Conservation (phyloP, 2,329 filamentous ascomycete species). For the Immersiporthe knoxdaviesiana region DNA sequence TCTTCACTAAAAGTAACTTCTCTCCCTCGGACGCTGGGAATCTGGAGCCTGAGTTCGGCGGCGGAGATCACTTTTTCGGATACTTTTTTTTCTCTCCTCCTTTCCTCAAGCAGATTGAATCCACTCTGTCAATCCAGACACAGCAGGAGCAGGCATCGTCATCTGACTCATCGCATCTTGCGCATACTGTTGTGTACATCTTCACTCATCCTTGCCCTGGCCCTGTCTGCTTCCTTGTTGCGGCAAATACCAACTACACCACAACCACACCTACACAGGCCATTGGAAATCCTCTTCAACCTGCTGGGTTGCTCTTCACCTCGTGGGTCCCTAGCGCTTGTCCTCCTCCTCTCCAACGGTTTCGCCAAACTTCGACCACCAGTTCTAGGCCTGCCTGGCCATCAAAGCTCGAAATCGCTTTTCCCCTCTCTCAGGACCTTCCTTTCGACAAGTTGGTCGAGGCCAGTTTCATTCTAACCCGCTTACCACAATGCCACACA, state of each 20-base stretch:
- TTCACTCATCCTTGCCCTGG: neutral
- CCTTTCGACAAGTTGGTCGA: neutral
- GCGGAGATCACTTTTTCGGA: neutral
- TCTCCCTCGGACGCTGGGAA: neutral
- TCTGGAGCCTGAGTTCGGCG: neutral
- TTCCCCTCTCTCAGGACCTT: neutral
- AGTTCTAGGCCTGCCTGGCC: neutral
- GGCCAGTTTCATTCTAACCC: neutral
- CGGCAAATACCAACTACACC: neutral
- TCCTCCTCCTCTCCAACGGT: neutral
- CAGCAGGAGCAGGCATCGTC: neutral
- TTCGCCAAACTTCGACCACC: neutral
- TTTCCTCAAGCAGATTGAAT: neutral
- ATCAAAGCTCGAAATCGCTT: neutral
- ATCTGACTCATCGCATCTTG: neutral
- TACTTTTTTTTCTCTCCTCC: neutral
- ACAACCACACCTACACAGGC: neutral
- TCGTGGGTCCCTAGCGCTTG: neutral
- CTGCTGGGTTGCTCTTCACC: neutral
- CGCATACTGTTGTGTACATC: neutral
- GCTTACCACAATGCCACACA: constrained; percentile 46
- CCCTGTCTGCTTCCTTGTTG: neutral
- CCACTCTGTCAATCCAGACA: neutral
- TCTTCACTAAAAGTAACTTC: neutral
- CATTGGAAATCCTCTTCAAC: neutral